Conservation (phyloP, 139 green algal species). For the Picochlorum sp. region DNA sequence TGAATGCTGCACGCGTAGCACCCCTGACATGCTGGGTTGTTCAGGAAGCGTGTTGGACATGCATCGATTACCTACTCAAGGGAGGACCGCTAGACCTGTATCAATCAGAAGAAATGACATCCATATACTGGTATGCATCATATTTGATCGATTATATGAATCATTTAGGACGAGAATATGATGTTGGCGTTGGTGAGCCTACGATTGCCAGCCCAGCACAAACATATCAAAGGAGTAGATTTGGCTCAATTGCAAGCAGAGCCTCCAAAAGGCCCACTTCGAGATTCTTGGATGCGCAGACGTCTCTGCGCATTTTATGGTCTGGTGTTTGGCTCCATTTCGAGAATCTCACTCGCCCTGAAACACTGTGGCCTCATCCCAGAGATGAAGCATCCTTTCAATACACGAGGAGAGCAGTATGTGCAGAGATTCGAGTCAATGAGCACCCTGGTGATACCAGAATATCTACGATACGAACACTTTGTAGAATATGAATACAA, state of each 20-base stretch:
- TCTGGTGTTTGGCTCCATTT: constrained; percentile 35
- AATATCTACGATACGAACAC: too few relatives aligned
- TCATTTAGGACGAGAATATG: not conserved
- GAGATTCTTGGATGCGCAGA: not conserved
- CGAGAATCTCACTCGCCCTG: constrained; percentile 35
- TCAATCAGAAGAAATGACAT: constrained; percentile 51
- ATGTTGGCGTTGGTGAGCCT: not conserved
- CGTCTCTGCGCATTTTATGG: constrained; percentile 1
- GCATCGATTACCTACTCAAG: constrained; percentile 61
- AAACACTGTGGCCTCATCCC: constrained; percentile 11
- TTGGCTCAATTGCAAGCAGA: not conserved
- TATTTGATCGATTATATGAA: constrained; percentile 30
- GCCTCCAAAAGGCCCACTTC: not conserved
- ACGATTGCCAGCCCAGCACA: not conserved
- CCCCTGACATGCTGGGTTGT: constrained; percentile 62
- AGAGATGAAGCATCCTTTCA: constrained; percentile 32
- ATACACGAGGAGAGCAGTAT: constrained; percentile 45
- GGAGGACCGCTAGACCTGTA: constrained; percentile 79
- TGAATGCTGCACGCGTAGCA: constrained; percentile 25
- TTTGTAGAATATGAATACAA: too few relatives aligned
- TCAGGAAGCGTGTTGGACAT: constrained; percentile 31
- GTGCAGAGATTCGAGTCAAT: constrained; percentile 48
- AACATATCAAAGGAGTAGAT: not conserved
- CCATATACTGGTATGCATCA: constrained; percentile 64
- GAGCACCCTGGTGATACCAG: constrained; percentile 4